phyloP scores from a whole-genome alignment of 495 filamentous ascomycete genomes.

The Penicillium taxi region DNA sequence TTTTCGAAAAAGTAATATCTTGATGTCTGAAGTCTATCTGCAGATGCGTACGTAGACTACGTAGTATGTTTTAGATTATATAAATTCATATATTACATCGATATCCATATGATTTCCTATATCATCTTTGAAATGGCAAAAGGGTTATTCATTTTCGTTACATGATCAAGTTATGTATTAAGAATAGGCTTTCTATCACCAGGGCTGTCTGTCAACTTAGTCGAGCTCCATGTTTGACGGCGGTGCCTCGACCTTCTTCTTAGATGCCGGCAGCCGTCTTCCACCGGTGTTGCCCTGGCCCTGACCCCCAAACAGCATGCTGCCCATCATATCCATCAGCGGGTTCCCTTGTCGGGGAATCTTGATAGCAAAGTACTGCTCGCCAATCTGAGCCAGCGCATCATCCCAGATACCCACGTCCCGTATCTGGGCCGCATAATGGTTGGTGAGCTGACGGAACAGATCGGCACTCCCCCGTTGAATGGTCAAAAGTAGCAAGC shows the following conservation, averaged over 20 bases:
- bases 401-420: conserved; percentile 77
- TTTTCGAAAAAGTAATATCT: no score
- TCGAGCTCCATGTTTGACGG: conserved; percentile 49
- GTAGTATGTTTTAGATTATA: not conserved
- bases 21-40: no score
- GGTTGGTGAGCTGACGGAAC: conserved; percentile 72
- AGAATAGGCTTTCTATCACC: not conserved
- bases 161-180: conserved; percentile 8
- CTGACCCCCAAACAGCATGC: conserved; percentile 65
- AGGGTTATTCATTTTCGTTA: no score
- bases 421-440: conserved; percentile 69
- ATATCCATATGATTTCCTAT: no score
- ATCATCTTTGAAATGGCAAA: no score
- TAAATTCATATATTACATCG: no score
- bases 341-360: conserved; percentile 81
- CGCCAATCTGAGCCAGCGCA: conserved; percentile 74
- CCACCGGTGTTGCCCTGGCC: conserved; percentile 40
- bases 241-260: conserved; percentile 42
- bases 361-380: conserved; percentile 97
- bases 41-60: not conserved
- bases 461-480: conserved; percentile 72
- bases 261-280: conserved; percentile 26
- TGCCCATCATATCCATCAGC: conserved; percentile 95
- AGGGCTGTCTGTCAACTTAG: conserved; percentile 22
- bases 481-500: conserved; percentile 70